These are phyloP conservation scores for Neurospora sp. DNA, from an alignment of 2,329 filamentous ascomycete species.

Conservation along the genomic window DNA sequence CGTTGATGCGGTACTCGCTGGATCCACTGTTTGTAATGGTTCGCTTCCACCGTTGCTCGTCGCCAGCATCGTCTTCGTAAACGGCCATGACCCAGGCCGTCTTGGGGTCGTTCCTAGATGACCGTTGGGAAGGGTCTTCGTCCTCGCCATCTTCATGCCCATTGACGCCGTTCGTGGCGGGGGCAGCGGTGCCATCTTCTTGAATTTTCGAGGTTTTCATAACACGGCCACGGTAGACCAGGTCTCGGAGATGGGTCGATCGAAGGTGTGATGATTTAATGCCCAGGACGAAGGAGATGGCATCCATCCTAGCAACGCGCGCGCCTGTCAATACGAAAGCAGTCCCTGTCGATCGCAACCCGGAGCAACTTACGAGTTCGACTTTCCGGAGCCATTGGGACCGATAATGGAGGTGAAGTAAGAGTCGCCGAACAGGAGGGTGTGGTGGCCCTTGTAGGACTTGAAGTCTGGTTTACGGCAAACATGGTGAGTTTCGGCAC, in stretches of 20 bases:
- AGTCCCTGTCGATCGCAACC: background rate
- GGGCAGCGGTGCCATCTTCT: conserved; percentile 69
- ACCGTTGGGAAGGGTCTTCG: conserved; percentile 47
- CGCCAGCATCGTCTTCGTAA: conserved; percentile 92
- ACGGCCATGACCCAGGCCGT: conserved; percentile 99
- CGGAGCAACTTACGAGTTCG: conserved; percentile 65
- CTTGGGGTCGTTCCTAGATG: conserved; percentile 74
- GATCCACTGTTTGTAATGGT: conserved; percentile 80
- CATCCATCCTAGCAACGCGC: conserved; percentile 69
- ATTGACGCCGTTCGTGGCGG: conserved; percentile 50
- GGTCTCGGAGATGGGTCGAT: conserved; percentile 84
- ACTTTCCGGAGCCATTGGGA: conserved; percentile 98
- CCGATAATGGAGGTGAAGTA: conserved; percentile 99
- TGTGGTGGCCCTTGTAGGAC: conserved; percentile 96
- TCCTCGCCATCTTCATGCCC: conserved; percentile 52
- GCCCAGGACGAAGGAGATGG: conserved; percentile 95
- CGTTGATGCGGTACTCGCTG: conserved; percentile 97
- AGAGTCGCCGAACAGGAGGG: conserved; percentile 87
- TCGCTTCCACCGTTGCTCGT: conserved; percentile 93
- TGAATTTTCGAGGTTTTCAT: conserved; percentile 89
- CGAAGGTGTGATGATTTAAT: conserved; percentile 98
- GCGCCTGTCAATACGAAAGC: conserved; percentile 15
- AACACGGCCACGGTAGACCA: conserved; percentile 92
- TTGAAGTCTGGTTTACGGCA: conserved; percentile 70
- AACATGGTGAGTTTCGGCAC: conserved; percentile 8